Percentiles rank a stretch among this genome's conserved stretches.
These are phyloP conservation scores for Xerophyta viscosa DNA, from an alignment of 106 monocot species.

Conservation along the genomic window DNA sequence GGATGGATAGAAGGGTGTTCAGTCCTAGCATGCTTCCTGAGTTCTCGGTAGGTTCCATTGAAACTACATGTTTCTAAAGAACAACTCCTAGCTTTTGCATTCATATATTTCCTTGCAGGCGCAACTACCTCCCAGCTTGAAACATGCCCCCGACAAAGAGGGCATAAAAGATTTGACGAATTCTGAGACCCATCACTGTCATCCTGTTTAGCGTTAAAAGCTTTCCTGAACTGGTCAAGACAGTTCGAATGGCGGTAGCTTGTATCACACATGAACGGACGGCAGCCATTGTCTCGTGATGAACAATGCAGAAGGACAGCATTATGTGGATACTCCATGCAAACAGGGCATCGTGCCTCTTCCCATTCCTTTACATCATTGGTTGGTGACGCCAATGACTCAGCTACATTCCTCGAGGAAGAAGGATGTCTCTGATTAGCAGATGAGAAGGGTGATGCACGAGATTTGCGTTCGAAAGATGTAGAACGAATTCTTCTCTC, in stretches of 20 bases:
- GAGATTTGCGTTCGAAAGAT: constrained; percentile 44
- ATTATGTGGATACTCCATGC: constrained; percentile 98
- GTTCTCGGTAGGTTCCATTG: constrained; percentile 44
- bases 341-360: constrained; percentile 71
- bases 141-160: constrained; percentile 71
- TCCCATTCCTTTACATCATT: constrained; percentile 66
- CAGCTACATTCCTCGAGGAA: constrained; percentile 11
- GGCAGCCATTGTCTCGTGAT: constrained; percentile 68
- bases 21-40: constrained; percentile 75
- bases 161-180: constrained; percentile 34
- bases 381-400: constrained; percentile 9
- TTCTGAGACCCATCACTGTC: constrained; percentile 7
- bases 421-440: constrained; percentile 8
- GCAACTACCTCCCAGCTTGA: constrained; percentile 37
- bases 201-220: constrained; percentile 15
- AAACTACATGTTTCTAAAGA: constrained; percentile 64
- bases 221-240: constrained; percentile 76
- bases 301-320: constrained; percentile 81
- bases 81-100: constrained; percentile 55
- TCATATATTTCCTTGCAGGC: constrained; percentile 56
- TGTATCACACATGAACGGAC: constrained; percentile 87
- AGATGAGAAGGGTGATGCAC: constrained; percentile 44
- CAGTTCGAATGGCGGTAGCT: constrained; percentile 95
- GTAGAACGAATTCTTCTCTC: constrained; percentile 48
- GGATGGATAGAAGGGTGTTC: constrained; percentile 63